Evolutionary conservation across 2,329 filamentous ascomycete species (phyloP), one percentile per base, ranked within the genome.

Genomic region (Neofusicoccum sp.): DNA sequence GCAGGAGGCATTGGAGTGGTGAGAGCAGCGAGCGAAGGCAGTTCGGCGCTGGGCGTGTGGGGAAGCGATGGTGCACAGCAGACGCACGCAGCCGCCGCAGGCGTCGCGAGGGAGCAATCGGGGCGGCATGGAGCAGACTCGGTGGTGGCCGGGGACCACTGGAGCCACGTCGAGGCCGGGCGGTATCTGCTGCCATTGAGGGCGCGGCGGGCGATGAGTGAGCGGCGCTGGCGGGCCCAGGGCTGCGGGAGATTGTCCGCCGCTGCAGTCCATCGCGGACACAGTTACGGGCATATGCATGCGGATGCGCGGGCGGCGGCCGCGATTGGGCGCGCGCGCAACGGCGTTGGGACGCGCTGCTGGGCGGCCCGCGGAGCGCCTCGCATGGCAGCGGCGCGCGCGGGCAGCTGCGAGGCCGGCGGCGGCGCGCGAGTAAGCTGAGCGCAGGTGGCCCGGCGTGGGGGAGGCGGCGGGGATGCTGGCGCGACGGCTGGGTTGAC

Each of bases 141-240:
- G 54, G 54, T 6, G 38, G 24, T 36, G 51, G 41, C 54, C 41
- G 41, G 54, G 54, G 41, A 36, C 31, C 24, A 47, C 33, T 58
- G 54, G 54, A 58, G 54, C 54, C 54, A 58, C 54, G 54, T 58
- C 43, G 16, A 38, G 24, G 28, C n/a, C 31, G 24, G 34, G 24
- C 28, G 41, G 36, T 56, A 56, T 56, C 51, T 56, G 51, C 54
- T 58, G 54, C 54, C 43, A 47, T 47, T 58, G 54, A 47, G 41
- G 41, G 16, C 12, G 20, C 28, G 20, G 16, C 7, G 4, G 28
- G 54, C 40, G 38, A 45, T 57, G 41, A 44, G 53, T 45, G 53
- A 45, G 53, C 53, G 30, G 12, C 47, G 30, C 3, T 5, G 53
- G 34, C 34, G 24, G 16, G 38, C n/a, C n/a, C n/a, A 8, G n/a